Evolutionary conservation across 306 rosid species (phyloP).

Genomic region (Carpinus viminea): DNA sequence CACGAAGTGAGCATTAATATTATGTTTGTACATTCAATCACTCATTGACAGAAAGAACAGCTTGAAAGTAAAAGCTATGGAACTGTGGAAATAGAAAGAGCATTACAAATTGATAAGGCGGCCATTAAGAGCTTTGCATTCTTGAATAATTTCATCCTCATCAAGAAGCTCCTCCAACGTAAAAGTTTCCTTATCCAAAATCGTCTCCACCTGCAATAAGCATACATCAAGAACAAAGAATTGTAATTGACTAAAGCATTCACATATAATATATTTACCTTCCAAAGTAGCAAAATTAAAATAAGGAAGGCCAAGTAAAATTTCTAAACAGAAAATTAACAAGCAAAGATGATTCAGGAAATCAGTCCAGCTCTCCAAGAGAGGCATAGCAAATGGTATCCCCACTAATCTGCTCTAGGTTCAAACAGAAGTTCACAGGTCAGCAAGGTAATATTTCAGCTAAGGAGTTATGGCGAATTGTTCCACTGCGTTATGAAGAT

Average conservation of each 20-base stretch:
- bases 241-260: neutral
- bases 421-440: neutral
- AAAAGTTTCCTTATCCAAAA: constrained; percentile 87
- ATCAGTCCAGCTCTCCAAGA: neutral
- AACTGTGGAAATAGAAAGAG: constrained; percentile 27
- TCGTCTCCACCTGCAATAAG: constrained; percentile 87
- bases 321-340: neutral
- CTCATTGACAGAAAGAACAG: neutral
- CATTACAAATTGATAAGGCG: constrained; percentile 98
- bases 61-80: constrained; percentile 13
- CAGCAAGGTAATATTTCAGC: too few species aligned
- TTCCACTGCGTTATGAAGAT: too few species aligned
- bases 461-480: too few species aligned
- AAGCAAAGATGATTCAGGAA: constrained; percentile 4
- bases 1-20: constrained; percentile 9
- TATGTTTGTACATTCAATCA: constrained; percentile 10
- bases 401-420: neutral
- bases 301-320: neutral
- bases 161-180: constrained; percentile 94
- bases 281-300: neutral
- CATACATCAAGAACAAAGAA: constrained; percentile 23
- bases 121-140: constrained; percentile 93
- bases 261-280: constrained; percentile 12
- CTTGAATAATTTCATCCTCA: constrained; percentile 97
- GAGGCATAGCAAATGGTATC: neutral